Evolutionary conservation across 345 rosid genomes (phyloP), one percentile per base, ranked within the genome.

Genomic region (Acer campestre): DNA sequence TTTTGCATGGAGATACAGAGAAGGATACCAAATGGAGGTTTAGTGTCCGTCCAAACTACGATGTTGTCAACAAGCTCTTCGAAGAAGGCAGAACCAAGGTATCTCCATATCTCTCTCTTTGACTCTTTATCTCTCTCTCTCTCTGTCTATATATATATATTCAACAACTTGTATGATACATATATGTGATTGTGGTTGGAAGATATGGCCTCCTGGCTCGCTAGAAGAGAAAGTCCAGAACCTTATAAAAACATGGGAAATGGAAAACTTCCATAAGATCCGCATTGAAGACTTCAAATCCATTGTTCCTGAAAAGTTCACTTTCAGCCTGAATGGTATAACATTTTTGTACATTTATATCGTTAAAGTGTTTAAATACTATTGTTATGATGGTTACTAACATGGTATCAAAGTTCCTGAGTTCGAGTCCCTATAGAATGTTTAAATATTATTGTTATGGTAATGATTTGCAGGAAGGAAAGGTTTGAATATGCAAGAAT

Each of bases 51-150:
- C 92, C 94, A 8, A 85, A 81, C 80, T 90, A 83, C 31, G 90
- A 90, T 18, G 73, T 12, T 38, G 92, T 88, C 73, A 78, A 88
- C 85, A 82, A 83, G 77, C 88, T 90, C 78, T 90, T 90, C 35
- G 88, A 87, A 74, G 76, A 90, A 79, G 94, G 92, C 80, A 67
- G 85, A 77, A 87, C 91, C 25, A 82, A 82, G 92, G 90, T 42
- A 42, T 42, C 46, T 42, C 46, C 10, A 7, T 42, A 7, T 42
- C 11, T 42, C 46, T 42, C 46, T 42, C 46, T 42, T 9, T 42
- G 10, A 7, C 46, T 42, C 46, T 42, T 7, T 42, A 42, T 42
- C 1, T 42, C n/a, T n/a, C n/a, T n/a, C n/a, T n/a, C n/a, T n/a
- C n/a, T n/a, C n/a, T n/a, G n/a, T n/a, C n/a, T n/a, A n/a, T n/a